Conservation (phyloP, 2,329 filamentous ascomycete species). For the Epichloe hybrida region DNA sequence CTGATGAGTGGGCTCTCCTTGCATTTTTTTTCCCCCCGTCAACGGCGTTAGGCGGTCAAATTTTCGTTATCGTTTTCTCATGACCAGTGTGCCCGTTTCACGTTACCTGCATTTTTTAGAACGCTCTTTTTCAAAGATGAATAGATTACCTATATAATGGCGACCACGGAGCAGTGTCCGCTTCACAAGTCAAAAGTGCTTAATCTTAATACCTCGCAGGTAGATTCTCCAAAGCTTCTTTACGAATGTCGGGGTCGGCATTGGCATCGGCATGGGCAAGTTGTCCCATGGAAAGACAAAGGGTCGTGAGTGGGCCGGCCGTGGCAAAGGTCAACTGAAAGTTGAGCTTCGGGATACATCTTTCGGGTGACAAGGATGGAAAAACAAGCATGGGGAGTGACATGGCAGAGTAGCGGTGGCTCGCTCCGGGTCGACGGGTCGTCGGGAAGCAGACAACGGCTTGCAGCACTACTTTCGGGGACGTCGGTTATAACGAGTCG, state of each 20-base stretch:
- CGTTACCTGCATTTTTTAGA: neutral
- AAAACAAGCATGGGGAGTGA: neutral
- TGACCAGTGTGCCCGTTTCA: neutral
- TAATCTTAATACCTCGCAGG: neutral
- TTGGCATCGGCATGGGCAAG: neutral
- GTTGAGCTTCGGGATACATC: neutral
- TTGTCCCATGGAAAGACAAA: neutral
- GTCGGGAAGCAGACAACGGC: neutral
- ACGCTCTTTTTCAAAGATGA: neutral
- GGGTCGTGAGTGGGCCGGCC: neutral
- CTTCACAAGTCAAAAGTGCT: neutral
- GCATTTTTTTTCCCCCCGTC: neutral
- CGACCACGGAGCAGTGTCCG: neutral
- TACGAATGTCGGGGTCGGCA: neutral
- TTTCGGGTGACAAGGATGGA: neutral
- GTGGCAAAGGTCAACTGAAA: neutral
- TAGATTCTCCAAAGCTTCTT: neutral
- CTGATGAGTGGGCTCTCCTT: neutral
- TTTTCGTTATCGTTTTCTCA: neutral
- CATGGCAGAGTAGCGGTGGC: neutral
- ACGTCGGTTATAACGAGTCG: neutral
- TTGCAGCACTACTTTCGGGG: neutral
- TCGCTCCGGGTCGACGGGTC: neutral
- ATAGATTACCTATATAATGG: conserved; percentile 1
- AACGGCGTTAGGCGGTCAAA: conserved; percentile 1